Conservation (phyloP, 2,329 filamentous ascomycete genomes). For the Trichoderma sp. region DNA sequence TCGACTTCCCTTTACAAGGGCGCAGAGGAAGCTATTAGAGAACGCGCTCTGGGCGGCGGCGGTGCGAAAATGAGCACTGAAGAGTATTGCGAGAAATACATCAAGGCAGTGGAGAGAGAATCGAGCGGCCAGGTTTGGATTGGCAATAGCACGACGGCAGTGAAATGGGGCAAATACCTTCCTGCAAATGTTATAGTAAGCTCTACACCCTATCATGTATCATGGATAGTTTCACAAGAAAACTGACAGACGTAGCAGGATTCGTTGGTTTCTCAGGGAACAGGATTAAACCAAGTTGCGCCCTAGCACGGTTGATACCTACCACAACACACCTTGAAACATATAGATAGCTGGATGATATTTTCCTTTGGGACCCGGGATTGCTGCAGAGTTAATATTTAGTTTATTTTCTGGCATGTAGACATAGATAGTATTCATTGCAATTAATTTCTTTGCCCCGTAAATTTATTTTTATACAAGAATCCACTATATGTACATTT, state of each 20-base stretch:
- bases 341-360: not conserved
- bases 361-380: not conserved
- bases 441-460: no score
- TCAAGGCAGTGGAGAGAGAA: not conserved
- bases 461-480: no score
- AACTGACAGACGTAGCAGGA: not conserved
- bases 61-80: not conserved
- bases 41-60: not conserved
- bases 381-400: not conserved
- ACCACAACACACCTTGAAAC: not conserved
- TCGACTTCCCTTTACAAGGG: not conserved
- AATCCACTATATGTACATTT: not conserved
- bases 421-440: no score
- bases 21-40: not conserved
- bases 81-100: not conserved
- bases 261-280: not conserved
- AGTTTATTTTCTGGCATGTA: no score
- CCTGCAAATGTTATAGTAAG: not conserved
- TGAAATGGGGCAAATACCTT: not conserved
- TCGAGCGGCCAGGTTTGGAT: not conserved
- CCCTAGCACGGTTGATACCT: not conserved
- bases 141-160: not conserved
- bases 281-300: not conserved
- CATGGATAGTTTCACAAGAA: not conserved
- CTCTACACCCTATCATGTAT: not conserved